Evolutionary conservation across 345 rosid genomes (phyloP).

Genomic region (Gossypium australe): DNA sequence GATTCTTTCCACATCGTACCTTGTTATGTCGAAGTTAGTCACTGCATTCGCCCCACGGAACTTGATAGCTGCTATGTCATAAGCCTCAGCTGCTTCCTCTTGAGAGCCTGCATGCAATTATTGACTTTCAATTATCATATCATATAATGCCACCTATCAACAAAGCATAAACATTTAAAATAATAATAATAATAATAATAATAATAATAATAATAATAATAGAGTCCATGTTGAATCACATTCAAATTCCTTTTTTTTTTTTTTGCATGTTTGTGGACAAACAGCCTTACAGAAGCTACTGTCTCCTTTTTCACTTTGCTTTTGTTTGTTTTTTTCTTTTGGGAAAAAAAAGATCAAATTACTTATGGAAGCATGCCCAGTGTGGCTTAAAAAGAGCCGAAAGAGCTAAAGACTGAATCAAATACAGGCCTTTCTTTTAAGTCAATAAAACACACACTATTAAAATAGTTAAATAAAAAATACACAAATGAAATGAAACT

Average conservation of each 20-base stretch:
- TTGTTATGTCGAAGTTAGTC: constrained; percentile 76
- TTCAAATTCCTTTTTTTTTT: not conserved
- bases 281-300: constrained; percentile 8
- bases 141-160: not conserved
- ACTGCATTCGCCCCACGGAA: constrained; percentile 91
- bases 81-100: constrained; percentile 98
- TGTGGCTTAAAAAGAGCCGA: not conserved
- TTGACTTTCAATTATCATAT: not conserved
- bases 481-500: constrained; percentile 12
- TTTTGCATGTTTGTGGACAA: not conserved
- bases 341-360: not conserved
- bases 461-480: not conserved
- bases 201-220: no score
- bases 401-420: not conserved
- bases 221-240: not conserved
- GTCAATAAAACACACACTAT: constrained; percentile 9
- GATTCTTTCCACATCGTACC: constrained; percentile 80
- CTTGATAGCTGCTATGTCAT: constrained; percentile 88
- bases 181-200: no score
- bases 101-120: constrained; percentile 57
- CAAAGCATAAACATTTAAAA: no score
- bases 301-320: constrained; percentile 1
- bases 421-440: not conserved
- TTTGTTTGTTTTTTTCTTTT: constrained; percentile 3
- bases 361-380: not conserved